These are phyloP conservation scores for Kwoniella bestiolae DNA, from an alignment of 768 basidiomycete genomes.

Conservation along the genomic window DNA sequence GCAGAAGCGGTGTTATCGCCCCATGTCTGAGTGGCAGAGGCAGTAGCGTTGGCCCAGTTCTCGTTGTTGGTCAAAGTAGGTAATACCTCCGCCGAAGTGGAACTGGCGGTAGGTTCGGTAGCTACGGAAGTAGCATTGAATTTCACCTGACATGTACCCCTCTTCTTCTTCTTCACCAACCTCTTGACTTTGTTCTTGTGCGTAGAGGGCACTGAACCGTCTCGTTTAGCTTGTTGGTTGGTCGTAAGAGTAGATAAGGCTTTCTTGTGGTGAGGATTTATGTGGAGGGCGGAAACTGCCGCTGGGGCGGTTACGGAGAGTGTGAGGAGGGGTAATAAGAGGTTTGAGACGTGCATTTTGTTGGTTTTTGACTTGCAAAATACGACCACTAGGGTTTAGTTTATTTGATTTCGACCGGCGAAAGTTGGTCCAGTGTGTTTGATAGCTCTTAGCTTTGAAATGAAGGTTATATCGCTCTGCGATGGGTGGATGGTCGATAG, in stretches of 20 bases:
- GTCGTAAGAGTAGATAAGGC: constrained; percentile 3
- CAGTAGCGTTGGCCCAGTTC: constrained; percentile 23
- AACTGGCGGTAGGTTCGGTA: constrained; percentile 11
- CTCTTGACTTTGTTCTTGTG: constrained; percentile 40
- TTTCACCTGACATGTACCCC: constrained; percentile 36
- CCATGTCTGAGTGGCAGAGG: constrained; percentile 25
- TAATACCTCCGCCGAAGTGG: constrained; percentile 12
- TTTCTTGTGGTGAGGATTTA: constrained; percentile 13
- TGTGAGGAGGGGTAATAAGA: constrained; percentile 43
- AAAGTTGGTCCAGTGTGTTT: constrained; percentile 33
- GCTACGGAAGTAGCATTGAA: constrained; percentile 26
- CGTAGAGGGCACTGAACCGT: not conserved
- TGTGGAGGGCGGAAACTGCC: constrained; percentile 14
- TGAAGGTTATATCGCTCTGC: constrained; percentile 20
- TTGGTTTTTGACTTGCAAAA: not conserved
- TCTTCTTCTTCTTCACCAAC: constrained; percentile 52
- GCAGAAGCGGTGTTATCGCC: constrained; percentile 18
- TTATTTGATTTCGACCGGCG: constrained; percentile 33
- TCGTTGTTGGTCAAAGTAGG: constrained; percentile 19
- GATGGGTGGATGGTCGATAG: constrained; percentile 12
- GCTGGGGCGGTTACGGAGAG: constrained; percentile 29
- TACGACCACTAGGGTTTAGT: not conserved
- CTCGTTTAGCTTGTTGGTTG: constrained; percentile 18
- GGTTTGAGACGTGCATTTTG: constrained; percentile 41
- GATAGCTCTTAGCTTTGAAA: constrained; percentile 3